Conservation (phyloP, 2,329 filamentous ascomycete genomes). For the Aspergillus puulaauensis region DNA sequence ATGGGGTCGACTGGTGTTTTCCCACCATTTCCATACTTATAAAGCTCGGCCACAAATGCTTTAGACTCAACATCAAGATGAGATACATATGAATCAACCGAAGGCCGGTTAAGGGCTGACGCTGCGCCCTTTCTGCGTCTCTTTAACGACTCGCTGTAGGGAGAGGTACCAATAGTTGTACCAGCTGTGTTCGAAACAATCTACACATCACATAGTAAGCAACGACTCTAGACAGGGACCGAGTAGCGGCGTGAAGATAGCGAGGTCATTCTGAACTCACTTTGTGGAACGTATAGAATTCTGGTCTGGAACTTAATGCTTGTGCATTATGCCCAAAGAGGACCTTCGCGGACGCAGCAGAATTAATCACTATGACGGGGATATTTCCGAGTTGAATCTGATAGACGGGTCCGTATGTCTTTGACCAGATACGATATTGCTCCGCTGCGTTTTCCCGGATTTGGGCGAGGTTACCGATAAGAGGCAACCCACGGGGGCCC, state of each 20-base stretch:
- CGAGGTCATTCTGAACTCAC: slow-evolving; percentile 29
- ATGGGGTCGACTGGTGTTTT: slow-evolving; percentile 60
- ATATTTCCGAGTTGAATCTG: slow-evolving; percentile 60
- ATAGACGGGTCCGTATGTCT: slow-evolving; percentile 52
- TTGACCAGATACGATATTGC: slow-evolving; percentile 57
- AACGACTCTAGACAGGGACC: background rate
- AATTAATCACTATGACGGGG: slow-evolving; percentile 57
- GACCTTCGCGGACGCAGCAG: slow-evolving; percentile 50
- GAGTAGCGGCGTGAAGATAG: background rate
- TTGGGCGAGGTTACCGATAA: slow-evolving; percentile 57
- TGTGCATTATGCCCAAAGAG: slow-evolving; percentile 56
- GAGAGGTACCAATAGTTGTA: slow-evolving; percentile 67
- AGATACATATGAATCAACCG: slow-evolving; percentile 61
- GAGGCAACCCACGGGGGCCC: slow-evolving; percentile 52
- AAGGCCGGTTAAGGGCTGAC: slow-evolving; percentile 64
- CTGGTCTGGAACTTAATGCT: slow-evolving; percentile 55
- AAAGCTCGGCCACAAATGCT: slow-evolving; percentile 62
- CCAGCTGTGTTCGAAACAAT: slow-evolving; percentile 65
- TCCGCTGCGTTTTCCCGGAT: slow-evolving; percentile 58
- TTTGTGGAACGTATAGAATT: slow-evolving; percentile 62
- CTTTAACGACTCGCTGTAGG: slow-evolving; percentile 65
- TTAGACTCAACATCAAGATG: slow-evolving; percentile 64
- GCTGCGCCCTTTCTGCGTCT: slow-evolving; percentile 64
- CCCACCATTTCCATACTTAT: slow-evolving; percentile 58
- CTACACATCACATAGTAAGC: slow-evolving; percentile 30